Base-by-base conservation (phyloP, 164 flowering plant species). In the Cinnamomum chago region DNA sequence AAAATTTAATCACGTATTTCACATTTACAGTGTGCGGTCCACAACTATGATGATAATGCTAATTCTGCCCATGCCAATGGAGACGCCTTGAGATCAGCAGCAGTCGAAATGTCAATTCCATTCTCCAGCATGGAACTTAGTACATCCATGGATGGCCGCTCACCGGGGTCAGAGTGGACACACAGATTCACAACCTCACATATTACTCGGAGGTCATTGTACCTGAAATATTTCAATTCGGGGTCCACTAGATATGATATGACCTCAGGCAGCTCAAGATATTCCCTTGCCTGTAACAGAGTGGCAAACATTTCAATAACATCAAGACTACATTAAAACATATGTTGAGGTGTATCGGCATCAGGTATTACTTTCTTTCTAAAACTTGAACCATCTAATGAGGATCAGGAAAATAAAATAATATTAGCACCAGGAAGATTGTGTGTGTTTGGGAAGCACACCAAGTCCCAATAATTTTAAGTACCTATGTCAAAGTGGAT, bases 61-160 rank as follows among this genome's bases (percentile, higher is more conserved):
- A 95, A 88, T 81, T 95, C 97, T 17, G 96, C 99, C 97, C 99
- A 95, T 10, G 97, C 99, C 83, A 95, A 79, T 66, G 97, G 88
- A 72, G 97, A 91, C 50, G 89, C 84, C 78, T 83, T 86, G 17
- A 95, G 86, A 71, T 90, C 91, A 3, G 85, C 84, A 14, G 90
- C 80, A 60, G 87, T 55, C 0, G 97, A 88, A 0, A 83, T 81
- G 72, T 92, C 90, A 9, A 95, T 86, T 68, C 83, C 77, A 76
- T 75, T 88, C 82, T 95, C 99, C 76, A 95, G 73, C 81, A 84
- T 78, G 50, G 81, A 35, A 80, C 85, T 82, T n/a, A 95, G 12
- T 25, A 86, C 88, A 58, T 81, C 77, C 90, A 90, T 92, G 11
- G 88, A 81, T 2, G 91, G 90, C 74, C 87, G 80, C 76, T 77